Conservation (phyloP, 805 yeast genomes). For the Saccharomycopsis capsularis region DNA sequence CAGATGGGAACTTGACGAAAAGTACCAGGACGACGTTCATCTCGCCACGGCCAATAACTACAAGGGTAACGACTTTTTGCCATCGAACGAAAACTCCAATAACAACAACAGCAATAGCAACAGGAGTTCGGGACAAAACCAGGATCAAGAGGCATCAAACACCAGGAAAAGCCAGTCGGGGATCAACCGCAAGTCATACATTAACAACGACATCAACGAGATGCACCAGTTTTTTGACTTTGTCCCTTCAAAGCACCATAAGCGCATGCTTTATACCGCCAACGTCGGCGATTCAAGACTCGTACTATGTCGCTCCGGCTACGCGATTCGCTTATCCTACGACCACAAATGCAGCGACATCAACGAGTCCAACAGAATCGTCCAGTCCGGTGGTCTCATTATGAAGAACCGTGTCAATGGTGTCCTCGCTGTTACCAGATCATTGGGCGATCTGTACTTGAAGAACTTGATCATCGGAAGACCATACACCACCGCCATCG, state of each 20-base stretch:
- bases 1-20: constrained; percentile 62
- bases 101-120: constrained; percentile 12
- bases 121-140: not conserved
- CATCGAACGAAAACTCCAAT: constrained; percentile 6
- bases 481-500: constrained; percentile 89
- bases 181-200: constrained; percentile 15
- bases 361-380: constrained; percentile 68
- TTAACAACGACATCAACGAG: constrained; percentile 24
- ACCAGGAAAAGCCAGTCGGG: constrained; percentile 3
- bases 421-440: constrained; percentile 87
- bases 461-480: constrained; percentile 82
- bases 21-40: constrained; percentile 16
- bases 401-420: constrained; percentile 93
- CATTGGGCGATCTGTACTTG: constrained; percentile 90
- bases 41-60: constrained; percentile 16
- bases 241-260: constrained; percentile 42
- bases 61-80: constrained; percentile 15
- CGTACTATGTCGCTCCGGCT: constrained; percentile 67
- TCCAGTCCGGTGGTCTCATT: constrained; percentile 75
- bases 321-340: constrained; percentile 73
- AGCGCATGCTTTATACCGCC: constrained; percentile 80
- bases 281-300: constrained; percentile 93
- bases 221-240: constrained; percentile 39
- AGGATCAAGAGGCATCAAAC: too few relatives aligned
- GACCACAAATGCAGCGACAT: constrained; percentile 90